These are phyloP conservation scores for Linum tenue DNA, from an alignment of 345 rosid genomes.

Conservation along the genomic window DNA sequence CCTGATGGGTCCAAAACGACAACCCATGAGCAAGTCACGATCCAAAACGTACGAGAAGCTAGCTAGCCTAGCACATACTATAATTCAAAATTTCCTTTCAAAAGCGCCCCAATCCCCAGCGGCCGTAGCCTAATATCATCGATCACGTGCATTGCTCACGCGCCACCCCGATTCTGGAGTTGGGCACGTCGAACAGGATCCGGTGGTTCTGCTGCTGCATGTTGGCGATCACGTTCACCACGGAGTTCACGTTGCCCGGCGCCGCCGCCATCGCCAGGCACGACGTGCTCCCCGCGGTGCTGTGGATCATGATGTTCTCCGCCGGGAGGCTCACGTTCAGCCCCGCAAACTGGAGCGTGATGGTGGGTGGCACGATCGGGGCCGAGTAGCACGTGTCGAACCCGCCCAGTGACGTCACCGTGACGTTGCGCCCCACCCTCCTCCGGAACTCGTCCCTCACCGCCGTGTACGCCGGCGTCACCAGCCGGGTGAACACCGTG, in stretches of 20 bases:
- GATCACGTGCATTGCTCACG: constrained; percentile 1
- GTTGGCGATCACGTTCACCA: constrained; percentile 79
- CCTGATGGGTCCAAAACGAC: no score
- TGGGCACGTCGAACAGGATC: constrained; percentile 63
- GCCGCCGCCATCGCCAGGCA: constrained; percentile 83
- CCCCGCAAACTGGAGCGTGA: constrained; percentile 28
- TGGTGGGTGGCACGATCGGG: constrained; percentile 48
- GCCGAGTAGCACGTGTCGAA: constrained; percentile 88
- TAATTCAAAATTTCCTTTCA: no score
- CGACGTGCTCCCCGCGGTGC: constrained; percentile 22
- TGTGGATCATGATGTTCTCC: constrained; percentile 27
- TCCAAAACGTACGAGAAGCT: no score
- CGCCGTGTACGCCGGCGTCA: constrained; percentile 60
- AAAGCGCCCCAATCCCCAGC: not conserved
- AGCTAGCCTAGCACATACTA: no score
- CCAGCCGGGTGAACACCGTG: constrained; percentile 72
- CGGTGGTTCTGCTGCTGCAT: constrained; percentile 99
- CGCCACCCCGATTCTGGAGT: constrained; percentile 67
- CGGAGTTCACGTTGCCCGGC: constrained; percentile 73
- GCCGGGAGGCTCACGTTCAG: constrained; percentile 23
- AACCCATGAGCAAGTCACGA: no score
- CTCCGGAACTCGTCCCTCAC: constrained; percentile 64
- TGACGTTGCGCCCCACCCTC: constrained; percentile 33
- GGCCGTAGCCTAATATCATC: no score
- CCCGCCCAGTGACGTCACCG: constrained; percentile 73